Percentiles rank a stretch among this genome's conserved stretches.
Evolutionary conservation across 306 rosid genomes (phyloP).

Genomic region (Spatholobus suberectus): DNA sequence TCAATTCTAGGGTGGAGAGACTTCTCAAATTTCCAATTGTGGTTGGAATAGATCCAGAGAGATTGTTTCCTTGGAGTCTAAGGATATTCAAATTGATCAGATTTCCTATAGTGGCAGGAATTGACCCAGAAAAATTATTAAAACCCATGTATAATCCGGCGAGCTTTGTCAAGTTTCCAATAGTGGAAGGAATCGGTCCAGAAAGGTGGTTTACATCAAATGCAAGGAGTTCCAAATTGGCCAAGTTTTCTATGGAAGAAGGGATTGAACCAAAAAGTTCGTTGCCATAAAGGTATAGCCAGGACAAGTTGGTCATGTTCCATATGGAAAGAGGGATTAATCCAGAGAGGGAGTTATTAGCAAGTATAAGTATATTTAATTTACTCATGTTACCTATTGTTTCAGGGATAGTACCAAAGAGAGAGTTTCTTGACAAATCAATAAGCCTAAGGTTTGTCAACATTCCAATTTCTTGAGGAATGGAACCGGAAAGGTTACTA

Average conservation of each 20-base stretch:
- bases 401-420: constrained; percentile 19
- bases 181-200: constrained; percentile 37
- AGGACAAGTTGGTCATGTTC: constrained; percentile 2
- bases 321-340: constrained; percentile 23
- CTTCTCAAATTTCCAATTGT: constrained; percentile 29
- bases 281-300: neutral
- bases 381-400: constrained; percentile 35
- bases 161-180: constrained; percentile 41
- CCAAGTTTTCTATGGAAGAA: constrained; percentile 9
- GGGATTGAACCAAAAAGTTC: constrained; percentile 3
- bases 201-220: neutral
- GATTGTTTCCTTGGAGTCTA: neutral
- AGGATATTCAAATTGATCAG: neutral
- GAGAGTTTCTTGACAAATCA: neutral
- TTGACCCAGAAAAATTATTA: constrained; percentile 32
- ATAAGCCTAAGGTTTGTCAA: neutral
- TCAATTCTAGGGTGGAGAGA: neutral
- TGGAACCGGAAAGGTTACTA: neutral
- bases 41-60: constrained; percentile 33
- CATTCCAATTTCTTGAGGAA: constrained; percentile 44
- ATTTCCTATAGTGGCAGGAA: constrained; percentile 34
- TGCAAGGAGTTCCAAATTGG: neutral
- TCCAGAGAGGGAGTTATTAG: neutral
- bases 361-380: neutral
- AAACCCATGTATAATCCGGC: fast-evolving